These are phyloP conservation scores for Tylopilus sp. DNA, from an alignment of 1,284 basidiomycete genomes.

Conservation along the genomic window DNA sequence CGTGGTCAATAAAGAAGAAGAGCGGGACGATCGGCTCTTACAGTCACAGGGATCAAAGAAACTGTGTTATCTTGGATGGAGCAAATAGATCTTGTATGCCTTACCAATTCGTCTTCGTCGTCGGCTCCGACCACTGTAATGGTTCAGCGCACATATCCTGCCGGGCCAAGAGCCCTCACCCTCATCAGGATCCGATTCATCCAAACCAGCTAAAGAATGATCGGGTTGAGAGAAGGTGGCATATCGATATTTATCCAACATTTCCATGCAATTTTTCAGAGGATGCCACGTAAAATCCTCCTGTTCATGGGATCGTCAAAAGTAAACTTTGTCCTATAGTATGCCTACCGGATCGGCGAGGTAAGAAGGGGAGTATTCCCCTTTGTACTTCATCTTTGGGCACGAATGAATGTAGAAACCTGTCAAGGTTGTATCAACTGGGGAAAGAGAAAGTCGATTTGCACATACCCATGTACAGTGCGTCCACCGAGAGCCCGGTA, in stretches of 20 bases:
- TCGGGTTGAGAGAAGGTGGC: constrained; percentile 65
- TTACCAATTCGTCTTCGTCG: constrained; percentile 21
- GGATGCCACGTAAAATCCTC: constrained; percentile 78
- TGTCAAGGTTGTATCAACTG: constrained; percentile 30
- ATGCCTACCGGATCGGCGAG: constrained; percentile 78
- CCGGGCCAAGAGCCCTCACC: constrained; percentile 14
- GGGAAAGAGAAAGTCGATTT: not conserved
- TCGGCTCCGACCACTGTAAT: constrained; percentile 14
- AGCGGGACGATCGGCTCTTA: constrained; percentile 9
- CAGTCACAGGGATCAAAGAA: constrained; percentile 27
- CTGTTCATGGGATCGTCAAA: constrained; percentile 35
- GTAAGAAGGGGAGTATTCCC: constrained; percentile 84
- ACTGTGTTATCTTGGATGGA: constrained; percentile 20
- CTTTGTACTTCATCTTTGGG: constrained; percentile 96
- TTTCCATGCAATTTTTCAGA: constrained; percentile 53
- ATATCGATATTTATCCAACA: constrained; percentile 65
- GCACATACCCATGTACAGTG: constrained; percentile 78
- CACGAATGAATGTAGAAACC: constrained; percentile 93
- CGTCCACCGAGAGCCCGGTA: constrained; percentile 66
- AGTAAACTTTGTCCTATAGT: not conserved
- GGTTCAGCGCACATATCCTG: not conserved
- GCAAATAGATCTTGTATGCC: constrained; percentile 21
- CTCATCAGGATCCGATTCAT: constrained; percentile 20
- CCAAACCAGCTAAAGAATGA: constrained; percentile 40
- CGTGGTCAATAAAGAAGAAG: not conserved